These are phyloP conservation scores for Trichoderma simmonsii DNA, from an alignment of 2,329 filamentous ascomycete genomes.

Conservation along the genomic window DNA sequence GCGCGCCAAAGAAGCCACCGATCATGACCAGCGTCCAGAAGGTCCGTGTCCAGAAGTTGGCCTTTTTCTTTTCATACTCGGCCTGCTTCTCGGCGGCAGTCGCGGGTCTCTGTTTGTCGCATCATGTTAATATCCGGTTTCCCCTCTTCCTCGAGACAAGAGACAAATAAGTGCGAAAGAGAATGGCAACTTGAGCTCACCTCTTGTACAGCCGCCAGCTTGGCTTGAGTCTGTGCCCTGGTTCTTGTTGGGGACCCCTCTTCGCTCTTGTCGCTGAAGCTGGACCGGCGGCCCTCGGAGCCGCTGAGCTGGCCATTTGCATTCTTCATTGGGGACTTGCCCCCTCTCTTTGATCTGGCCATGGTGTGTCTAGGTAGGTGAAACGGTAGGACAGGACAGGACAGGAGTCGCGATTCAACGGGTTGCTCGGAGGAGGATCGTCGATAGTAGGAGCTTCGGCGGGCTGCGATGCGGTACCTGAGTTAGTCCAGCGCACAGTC, in stretches of 20 bases:
- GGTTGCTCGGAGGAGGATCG: constrained; percentile 7
- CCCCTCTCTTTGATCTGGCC: constrained; percentile 46
- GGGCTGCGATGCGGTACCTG: background rate
- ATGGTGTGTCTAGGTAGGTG: constrained; percentile 24
- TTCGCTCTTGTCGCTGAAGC: constrained; percentile 70
- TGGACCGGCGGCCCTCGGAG: constrained; percentile 59
- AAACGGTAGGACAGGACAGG: background rate
- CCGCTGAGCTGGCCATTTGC: constrained; percentile 41
- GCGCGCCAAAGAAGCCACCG: constrained; percentile 79
- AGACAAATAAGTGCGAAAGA: background rate
- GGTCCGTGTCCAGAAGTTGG: constrained; percentile 92
- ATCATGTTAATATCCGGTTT: background rate
- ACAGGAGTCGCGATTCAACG: constrained; percentile 6
- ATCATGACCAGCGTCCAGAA: constrained; percentile 99
- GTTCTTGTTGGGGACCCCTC: constrained; percentile 36
- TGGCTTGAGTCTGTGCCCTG: constrained; percentile 28
- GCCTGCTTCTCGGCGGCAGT: constrained; percentile 41
- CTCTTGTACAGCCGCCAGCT: constrained; percentile 37
- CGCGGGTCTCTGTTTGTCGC: constrained; percentile 39
- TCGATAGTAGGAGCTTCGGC: constrained; percentile 10
- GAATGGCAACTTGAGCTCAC: constrained; percentile 25
- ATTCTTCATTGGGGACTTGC: constrained; percentile 53
- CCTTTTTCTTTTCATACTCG: constrained; percentile 98
- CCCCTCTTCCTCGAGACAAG: background rate
- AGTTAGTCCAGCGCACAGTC: background rate